Base-by-base conservation (phyloP, 768 basidiomycete species). In the Pleurotus platypus region DNA sequence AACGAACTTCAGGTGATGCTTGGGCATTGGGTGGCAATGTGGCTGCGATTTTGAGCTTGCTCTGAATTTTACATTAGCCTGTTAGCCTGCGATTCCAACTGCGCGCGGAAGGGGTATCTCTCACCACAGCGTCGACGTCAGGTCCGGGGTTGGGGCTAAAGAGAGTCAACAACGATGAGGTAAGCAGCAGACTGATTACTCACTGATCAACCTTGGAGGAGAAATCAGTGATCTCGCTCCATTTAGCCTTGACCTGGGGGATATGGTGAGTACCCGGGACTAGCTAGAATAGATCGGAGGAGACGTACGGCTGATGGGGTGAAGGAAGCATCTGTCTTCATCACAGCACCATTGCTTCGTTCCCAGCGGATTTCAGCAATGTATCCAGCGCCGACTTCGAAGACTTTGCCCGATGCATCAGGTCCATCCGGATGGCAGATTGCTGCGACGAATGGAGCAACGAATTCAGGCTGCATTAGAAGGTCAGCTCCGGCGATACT, bases 321-420 rank as follows among this genome's bases (percentile, higher is more conserved):
- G 69, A 97, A 98, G 30, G 81, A 85, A 9, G 80, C 77, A 65
- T 99, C 94, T 8, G 93, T 88, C 75, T 86, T 94, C 84, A 95
- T 97, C 43, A 96, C 75, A 7, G 81, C 77, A 53, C 96, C 97
- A 61, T 86, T 82, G 69, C 89, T 90, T 57, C 94, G 82, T 72
- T 98, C 92, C 92, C 94, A 98, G 57, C 97, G 83, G 57, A 98
- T 80, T 70, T 97, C 92, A 7, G 92, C 90, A 54, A 93, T 75
- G 68, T 87, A 98, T 3, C 95, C 96, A 47, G 91, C 97, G 35
- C 95, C 97, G 38, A 94, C 80, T 72, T 98, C 95, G 61, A 94
- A 98, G 15, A 96, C 80, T 67, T 82, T 86, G 30, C 93, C 93
- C 24, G 80, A 85, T 0, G 86, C 87, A 58, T 91, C 86, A 13